Conservation (phyloP, 257 asterid genomes). For the Jasminum sambac region DNA sequence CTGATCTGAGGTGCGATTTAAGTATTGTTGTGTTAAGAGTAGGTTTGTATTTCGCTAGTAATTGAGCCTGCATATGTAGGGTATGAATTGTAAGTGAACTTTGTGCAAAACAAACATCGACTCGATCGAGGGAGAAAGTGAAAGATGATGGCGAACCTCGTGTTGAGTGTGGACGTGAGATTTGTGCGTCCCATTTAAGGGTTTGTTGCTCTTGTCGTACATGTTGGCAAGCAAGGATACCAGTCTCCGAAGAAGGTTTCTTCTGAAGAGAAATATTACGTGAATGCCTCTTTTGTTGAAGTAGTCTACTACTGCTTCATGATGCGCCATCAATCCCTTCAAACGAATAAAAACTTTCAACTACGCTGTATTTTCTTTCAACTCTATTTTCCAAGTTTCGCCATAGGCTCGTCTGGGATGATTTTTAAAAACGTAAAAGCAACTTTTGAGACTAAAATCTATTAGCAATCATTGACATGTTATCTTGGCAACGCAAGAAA, state of each 20-base stretch:
- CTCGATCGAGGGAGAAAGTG: background rate
- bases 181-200: constrained; percentile 76
- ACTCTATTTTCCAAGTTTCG: no score
- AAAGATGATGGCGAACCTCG: constrained; percentile 54
- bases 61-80: constrained; percentile 57
- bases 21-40: constrained; percentile 50
- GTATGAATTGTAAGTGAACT: background rate
- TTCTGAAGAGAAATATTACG: constrained; percentile 67
- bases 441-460: no score
- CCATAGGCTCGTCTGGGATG: no score
- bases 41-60: constrained; percentile 75
- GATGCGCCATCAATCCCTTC: constrained; percentile 67
- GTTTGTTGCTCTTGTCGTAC: constrained; percentile 66
- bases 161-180: constrained; percentile 79
- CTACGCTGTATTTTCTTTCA: background rate
- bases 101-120: background rate
- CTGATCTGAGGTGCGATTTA: constrained; percentile 39
- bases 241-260: constrained; percentile 69
- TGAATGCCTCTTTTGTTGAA: constrained; percentile 60
- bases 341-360: background rate
- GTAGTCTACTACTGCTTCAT: constrained; percentile 61
- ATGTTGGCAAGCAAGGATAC: constrained; percentile 68
- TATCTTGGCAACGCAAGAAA: no score
- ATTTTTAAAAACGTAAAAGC: no score
- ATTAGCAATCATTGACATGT: no score